Evolutionary conservation across 23 red algal species (phyloP).

Genomic region (Pyropia yezoensis): DNA sequence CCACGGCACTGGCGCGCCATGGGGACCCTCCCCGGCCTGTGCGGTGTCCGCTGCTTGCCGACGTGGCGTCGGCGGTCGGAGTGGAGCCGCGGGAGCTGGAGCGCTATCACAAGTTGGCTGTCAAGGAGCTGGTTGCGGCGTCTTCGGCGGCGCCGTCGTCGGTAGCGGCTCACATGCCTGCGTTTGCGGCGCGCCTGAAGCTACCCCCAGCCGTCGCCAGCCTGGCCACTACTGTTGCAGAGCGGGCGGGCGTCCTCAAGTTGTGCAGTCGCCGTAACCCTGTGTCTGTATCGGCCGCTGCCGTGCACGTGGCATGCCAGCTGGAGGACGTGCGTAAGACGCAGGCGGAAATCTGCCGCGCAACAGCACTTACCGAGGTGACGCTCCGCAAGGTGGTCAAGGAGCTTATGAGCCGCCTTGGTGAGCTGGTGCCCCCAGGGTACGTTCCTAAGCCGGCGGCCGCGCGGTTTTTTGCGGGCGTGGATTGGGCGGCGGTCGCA

Average conservation of each 20-base stretch:
- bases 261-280: conserved; percentile 54
- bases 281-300: conserved; percentile 57
- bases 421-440: too few relatives aligned
- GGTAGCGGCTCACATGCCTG: conserved; percentile 39
- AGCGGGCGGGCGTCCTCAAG: conserved; percentile 26
- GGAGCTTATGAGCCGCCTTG: conserved; percentile 16
- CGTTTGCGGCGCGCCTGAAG: conserved; percentile 36
- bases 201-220: conserved; percentile 14
- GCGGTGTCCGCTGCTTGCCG: too few relatives aligned
- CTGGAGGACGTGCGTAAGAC: conserved; percentile 47
- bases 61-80: too few relatives aligned
- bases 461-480: too few relatives aligned
- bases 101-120: too few relatives aligned
- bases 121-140: too few relatives aligned
- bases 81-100: too few relatives aligned
- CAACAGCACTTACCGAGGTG: conserved; percentile 49
- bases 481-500: too few relatives aligned
- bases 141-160: conserved; percentile 7
- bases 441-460: too few relatives aligned
- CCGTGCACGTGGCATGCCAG: conserved; percentile 54
- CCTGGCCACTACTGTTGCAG: conserved; percentile 45
- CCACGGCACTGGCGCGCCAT: too few relatives aligned
- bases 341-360: conserved; percentile 61
- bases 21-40: too few relatives aligned
- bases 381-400: conserved; percentile 73